Percentiles rank a stretch among this genome's conserved stretches.
Evolutionary conservation across 306 rosid species (phyloP).

Genomic region (Trifolium fragiferum): DNA sequence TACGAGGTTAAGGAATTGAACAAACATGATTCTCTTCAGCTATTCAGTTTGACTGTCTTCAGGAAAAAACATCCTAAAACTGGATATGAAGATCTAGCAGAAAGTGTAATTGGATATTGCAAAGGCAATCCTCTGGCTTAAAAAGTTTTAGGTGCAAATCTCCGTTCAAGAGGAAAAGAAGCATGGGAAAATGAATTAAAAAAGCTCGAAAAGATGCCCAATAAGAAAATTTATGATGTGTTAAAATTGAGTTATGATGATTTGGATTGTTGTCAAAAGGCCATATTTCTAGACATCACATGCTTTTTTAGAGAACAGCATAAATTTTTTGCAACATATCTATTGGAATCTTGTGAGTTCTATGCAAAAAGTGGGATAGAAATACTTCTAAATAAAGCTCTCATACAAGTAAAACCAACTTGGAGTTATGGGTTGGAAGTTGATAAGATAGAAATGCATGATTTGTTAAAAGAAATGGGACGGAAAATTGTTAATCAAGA

Average conservation of each 20-base stretch:
- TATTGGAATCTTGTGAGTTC: background rate
- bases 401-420: background rate
- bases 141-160: background rate
- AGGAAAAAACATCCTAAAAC: background rate
- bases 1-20: background rate
- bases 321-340: background rate
- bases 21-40: background rate
- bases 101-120: background rate
- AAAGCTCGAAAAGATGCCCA: background rate
- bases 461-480: constrained; percentile 30
- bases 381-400: constrained; percentile 6
- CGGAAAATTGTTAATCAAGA: constrained; percentile 34
- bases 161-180: too few relatives aligned
- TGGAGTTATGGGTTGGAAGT: accelerated
- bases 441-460: background rate
- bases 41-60: background rate
- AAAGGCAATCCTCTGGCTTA: background rate
- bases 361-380: background rate
- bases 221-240: background rate
- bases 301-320: background rate
- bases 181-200: background rate
- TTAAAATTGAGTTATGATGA: background rate
- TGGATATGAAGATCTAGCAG: background rate
- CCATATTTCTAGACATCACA: background rate
- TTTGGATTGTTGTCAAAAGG: background rate